Evolutionary conservation across 1,284 basidiomycete species (phyloP), one percentile per base, ranked within the genome.

Genomic region (Trichosporon sp.): DNA sequence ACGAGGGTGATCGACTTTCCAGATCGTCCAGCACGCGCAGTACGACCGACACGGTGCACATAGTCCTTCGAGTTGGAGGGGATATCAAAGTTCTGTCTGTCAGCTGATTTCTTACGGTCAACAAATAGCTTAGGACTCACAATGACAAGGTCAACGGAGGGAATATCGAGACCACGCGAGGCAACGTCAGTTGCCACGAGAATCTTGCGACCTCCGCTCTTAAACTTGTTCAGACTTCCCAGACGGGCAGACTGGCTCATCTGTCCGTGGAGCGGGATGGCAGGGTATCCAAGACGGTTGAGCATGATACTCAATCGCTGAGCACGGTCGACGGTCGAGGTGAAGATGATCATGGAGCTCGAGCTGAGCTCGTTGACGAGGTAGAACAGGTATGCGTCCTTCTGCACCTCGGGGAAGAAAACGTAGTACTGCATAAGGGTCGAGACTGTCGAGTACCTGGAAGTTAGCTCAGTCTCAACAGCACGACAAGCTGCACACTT

Each of bases 31-130:
- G 96, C 96, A 77, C 96, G 89, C 2, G 96, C 96, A 32, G 96
- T 99, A 68, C 96, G 88, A 34, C 96, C 96, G 19, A 99, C 96
- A 63, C 96, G 88, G 78, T 99, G 96, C 63, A 99, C 97, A 79
- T 99, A 99, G 80, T 99, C 96, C 83, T 99, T 99, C 29, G 95
- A 98, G 79, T 99, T 92, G 6, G 93, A 92, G 1, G 96, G 96
- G 67, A 98, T 91, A 79, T 99, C 95, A 78, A 92, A 99, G 81
- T 99, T 99, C 81, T 79, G 61, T 16, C 11, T 21, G 57, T 61
- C 14, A 59, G 56, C 44, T 29, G 49, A 9, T 11, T 4, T n/a
- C 21, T 27, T 44, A 6, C 9, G 5, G 9, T 2, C 5, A 4
- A 13, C 25, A 13, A 23, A 27, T 4, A 4, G 14, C 3, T 16